Evolutionary conservation across 176 grass and related monocot genomes (phyloP), one percentile per base, ranked within the genome.

Genomic region (Luzula sylvatica): DNA sequence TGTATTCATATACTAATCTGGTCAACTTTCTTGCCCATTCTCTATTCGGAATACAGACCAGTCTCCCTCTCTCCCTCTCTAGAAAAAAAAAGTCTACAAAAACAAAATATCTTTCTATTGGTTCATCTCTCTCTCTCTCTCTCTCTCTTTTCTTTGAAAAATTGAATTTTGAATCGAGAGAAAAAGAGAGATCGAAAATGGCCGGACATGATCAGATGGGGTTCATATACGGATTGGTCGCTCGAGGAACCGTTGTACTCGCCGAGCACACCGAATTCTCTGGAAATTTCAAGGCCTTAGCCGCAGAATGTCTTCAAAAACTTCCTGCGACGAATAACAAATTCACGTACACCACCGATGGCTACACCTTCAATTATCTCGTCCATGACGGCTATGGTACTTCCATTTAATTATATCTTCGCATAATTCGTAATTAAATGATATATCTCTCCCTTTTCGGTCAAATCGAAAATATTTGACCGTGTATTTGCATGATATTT

Each of bases 281-380:
- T 11, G 88, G 88, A 22, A 95, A 95, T 65, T 95, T 87, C 56
- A 65, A 75, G 46, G 78, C 72, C 72, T 83, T 95, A 69, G 88
- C 88, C 0, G 69, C 47, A 2, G 75, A 81, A 72, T 95, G 88
- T 58, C 76, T 95, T 17, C 79, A 68, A 1, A 77, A 77, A 61
- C 88, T 95, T 20, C 88, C 83, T 7, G 56, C 88, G 4, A 75
- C 75, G 45, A 77, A 95, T 79, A 83, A 81, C 69, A 72, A 82
- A 41, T 87, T 81, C 65, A 84, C 83, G 65, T 95, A 87, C 75
- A 81, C 74, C 58, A 75, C 79, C 55, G 83, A 95, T 52, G 76
- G 18, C 0, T 81, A 94, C 72, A 83, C 83, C 72, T 94, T 94
- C 78, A 94, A 83, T 58, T 94, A 87, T 77, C 83, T 94, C 32